Percentiles rank a stretch among this genome's conserved stretches.
These are phyloP conservation scores for Pholiota conissans DNA, from an alignment of 768 basidiomycete species.

Conservation along the genomic window DNA sequence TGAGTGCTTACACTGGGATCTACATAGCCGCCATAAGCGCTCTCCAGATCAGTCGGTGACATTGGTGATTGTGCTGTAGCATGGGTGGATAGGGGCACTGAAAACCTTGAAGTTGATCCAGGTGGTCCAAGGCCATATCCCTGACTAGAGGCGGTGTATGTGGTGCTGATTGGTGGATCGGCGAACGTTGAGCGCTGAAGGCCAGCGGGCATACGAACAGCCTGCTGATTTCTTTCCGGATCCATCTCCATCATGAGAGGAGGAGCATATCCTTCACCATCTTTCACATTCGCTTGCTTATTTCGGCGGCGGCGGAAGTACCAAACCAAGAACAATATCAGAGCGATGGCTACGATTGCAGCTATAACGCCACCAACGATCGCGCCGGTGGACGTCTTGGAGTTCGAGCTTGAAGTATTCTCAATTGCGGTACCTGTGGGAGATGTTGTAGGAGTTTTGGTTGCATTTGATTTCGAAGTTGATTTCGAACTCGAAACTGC, in stretches of 20 bases:
- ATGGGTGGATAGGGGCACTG: background rate
- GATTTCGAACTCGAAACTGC: background rate
- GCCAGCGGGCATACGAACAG: background rate
- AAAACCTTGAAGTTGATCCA: background rate
- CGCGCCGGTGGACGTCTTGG: conserved; percentile 1
- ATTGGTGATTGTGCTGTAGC: background rate
- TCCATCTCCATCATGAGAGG: conserved; percentile 7
- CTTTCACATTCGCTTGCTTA: background rate
- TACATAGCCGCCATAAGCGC: conserved; percentile 10
- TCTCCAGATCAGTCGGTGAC: background rate
- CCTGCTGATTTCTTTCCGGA: background rate
- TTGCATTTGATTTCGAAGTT: background rate
- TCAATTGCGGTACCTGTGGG: background rate
- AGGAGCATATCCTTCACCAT: conserved; percentile 6
- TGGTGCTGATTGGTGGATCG: background rate
- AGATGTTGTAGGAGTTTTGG: background rate
- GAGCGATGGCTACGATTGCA: background rate
- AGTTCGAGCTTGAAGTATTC: background rate
- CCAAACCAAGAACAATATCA: conserved; percentile 7
- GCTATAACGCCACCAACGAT: conserved; percentile 13
- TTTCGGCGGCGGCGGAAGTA: conserved; percentile 14
- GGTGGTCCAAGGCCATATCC: background rate
- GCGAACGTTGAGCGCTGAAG: too few relatives aligned
- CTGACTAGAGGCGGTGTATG: background rate
- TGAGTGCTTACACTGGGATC: conserved; percentile 1